phyloP scores from a whole-genome alignment of 225 moss, liverwort and hornwort genomes.

The Straminergon stramineum region DNA sequence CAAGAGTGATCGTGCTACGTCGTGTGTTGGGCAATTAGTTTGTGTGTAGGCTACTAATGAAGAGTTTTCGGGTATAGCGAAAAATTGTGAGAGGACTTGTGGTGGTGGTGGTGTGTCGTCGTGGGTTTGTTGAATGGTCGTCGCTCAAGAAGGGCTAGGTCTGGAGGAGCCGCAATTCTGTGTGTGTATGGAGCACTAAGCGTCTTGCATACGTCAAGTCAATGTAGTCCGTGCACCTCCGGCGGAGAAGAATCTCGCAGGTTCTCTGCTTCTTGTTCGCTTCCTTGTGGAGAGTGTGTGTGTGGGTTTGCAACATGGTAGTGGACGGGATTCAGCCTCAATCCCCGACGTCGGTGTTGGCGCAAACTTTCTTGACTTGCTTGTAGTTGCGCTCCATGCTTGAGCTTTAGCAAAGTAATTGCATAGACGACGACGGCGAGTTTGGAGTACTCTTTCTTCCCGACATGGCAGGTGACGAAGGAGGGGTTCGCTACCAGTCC shows the following conservation, averaged over 20 bases:
- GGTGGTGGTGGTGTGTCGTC: background rate
- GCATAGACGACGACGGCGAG: background rate
- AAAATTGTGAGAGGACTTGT: background rate
- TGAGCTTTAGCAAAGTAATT: background rate
- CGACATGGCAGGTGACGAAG: conserved; percentile 6
- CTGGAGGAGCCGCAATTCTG: background rate
- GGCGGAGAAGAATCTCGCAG: background rate
- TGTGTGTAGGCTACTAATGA: background rate
- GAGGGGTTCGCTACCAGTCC: background rate
- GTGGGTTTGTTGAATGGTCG: background rate
- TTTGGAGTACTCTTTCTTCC: background rate
- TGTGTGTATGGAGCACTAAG: background rate
- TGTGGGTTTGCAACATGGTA: background rate
- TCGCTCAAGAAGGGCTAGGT: background rate
- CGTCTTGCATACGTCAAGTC: background rate
- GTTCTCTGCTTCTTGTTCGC: background rate
- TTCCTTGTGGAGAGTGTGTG: background rate
- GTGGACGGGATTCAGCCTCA: background rate
- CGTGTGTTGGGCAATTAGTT: background rate
- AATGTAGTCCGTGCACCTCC: background rate
- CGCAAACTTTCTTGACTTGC: background rate
- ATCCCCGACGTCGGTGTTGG: background rate
- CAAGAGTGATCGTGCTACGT: background rate
- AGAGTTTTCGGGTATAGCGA: background rate
- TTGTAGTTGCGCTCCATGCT: background rate